phyloP scores from a whole-genome alignment of 345 rosid species.

The Moringa oleifera region DNA sequence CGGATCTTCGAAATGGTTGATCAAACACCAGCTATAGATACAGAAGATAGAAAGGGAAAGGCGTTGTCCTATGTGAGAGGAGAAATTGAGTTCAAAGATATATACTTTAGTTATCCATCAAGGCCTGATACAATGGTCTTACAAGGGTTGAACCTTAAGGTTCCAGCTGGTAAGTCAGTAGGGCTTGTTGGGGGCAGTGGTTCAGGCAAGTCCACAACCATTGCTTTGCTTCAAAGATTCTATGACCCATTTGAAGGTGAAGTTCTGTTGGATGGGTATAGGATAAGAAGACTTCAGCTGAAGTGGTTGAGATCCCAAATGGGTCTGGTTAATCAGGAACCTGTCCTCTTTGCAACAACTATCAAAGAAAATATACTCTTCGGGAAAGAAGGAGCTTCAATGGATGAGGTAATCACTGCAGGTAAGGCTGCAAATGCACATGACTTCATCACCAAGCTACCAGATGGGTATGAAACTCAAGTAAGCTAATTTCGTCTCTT shows the following conservation, averaged over 20 bases:
- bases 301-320: conserved; percentile 67
- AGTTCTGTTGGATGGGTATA: conserved; percentile 52
- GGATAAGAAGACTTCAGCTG: conserved; percentile 46
- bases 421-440: conserved; percentile 61
- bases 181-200: conserved; percentile 73
- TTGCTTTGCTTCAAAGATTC: conserved; percentile 58
- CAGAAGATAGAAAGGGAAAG: conserved; percentile 54
- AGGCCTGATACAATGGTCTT: conserved; percentile 55
- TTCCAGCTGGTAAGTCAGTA: conserved; percentile 57
- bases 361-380: conserved; percentile 60
- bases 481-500: conserved; percentile 27
- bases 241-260: conserved; percentile 57
- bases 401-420: conserved; percentile 46
- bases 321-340: conserved; percentile 67
- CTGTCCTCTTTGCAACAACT: conserved; percentile 55
- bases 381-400: conserved; percentile 58
- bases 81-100: conserved; percentile 45
- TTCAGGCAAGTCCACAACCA: conserved; percentile 60
- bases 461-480: conserved; percentile 62
- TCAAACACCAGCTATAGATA: conserved; percentile 42
- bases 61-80: conserved; percentile 61
- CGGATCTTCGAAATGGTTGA: conserved; percentile 49
- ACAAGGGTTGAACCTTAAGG: conserved; percentile 45
- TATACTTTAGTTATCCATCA: conserved; percentile 53
- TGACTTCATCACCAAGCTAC: conserved; percentile 57